phyloP scores from a whole-genome alignment of 257 asterid species.

The Oldenlandia corymbosa region DNA sequence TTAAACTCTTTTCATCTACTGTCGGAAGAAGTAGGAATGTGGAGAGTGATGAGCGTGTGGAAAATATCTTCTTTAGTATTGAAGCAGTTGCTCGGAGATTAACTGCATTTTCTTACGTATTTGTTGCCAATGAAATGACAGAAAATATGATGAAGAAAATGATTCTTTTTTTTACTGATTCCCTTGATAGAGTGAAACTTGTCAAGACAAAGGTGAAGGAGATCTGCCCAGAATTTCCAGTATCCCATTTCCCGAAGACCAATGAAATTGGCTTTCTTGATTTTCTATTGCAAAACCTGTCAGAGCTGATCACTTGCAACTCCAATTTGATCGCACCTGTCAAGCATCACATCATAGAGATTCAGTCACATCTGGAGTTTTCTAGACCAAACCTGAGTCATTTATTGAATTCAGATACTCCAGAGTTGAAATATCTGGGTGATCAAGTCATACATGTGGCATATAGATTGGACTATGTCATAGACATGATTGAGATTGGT shows the following conservation, averaged over 20 bases:
- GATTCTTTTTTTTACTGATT: neutral
- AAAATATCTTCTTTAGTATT: neutral
- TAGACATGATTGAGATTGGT: neutral
- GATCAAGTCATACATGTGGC: slow-evolving; percentile 7
- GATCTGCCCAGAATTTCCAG: neutral
- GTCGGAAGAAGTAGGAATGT: neutral
- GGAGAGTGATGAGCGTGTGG: neutral
- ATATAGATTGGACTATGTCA: slow-evolving; percentile 8
- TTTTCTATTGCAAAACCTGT: neutral
- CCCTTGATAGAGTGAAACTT: neutral
- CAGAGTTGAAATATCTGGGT: neutral
- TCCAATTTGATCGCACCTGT: neutral
- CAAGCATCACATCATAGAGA: neutral
- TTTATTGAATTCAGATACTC: neutral
- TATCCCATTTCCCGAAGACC: slow-evolving; percentile 3
- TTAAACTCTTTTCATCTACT: neutral
- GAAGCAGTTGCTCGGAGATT: slow-evolving; percentile 2
- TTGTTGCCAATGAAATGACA: neutral
- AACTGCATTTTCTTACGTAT: neutral
- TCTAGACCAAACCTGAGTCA: neutral
- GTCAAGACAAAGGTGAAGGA: slow-evolving; percentile 3
- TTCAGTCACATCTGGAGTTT: neutral
- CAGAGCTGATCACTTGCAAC: neutral
- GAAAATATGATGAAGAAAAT: neutral
- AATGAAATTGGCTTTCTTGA: slow-evolving; percentile 6